Conservation (phyloP, 164 flowering plant species). For the Akebia trifoliata region DNA sequence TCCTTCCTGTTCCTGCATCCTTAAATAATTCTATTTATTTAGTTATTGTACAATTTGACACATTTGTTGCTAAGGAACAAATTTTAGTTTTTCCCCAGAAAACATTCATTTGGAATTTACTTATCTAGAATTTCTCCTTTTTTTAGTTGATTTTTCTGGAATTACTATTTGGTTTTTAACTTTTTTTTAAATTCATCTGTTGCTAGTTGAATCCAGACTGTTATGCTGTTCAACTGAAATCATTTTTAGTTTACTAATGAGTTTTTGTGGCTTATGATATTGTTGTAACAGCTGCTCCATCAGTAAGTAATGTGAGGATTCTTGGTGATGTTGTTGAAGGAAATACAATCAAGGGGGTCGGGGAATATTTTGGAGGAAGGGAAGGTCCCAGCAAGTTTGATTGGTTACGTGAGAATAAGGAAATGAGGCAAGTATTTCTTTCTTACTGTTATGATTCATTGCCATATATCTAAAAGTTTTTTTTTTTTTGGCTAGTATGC, state of each 20-base stretch:
- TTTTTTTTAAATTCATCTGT: neutral
- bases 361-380: slow-evolving; percentile 90
- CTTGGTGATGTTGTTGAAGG: slow-evolving; percentile 84
- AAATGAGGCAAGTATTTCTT: slow-evolving; percentile 58
- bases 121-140: too few species aligned
- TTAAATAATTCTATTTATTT: neutral
- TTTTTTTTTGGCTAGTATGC: neutral
- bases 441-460: neutral
- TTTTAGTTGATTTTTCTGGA: too few species aligned
- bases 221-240: too few species aligned
- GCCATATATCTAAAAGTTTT: neutral
- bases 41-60: too few species aligned
- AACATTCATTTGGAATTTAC: too few species aligned
- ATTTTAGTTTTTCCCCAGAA: too few species aligned
- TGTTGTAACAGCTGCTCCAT: slow-evolving; percentile 73
- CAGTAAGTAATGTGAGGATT: slow-evolving; percentile 72
- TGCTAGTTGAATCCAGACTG: too few species aligned
- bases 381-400: slow-evolving; percentile 99
- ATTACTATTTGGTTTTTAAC: too few species aligned
- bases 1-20: neutral
- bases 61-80: too few species aligned
- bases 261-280: slow-evolving; percentile 11
- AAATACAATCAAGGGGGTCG: slow-evolving; percentile 59
- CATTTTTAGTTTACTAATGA: slow-evolving; percentile 3
- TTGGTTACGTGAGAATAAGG: slow-evolving; percentile 78